Evolutionary conservation across 257 asterid species (phyloP).

Genomic region (Catharanthus roseus): DNA sequence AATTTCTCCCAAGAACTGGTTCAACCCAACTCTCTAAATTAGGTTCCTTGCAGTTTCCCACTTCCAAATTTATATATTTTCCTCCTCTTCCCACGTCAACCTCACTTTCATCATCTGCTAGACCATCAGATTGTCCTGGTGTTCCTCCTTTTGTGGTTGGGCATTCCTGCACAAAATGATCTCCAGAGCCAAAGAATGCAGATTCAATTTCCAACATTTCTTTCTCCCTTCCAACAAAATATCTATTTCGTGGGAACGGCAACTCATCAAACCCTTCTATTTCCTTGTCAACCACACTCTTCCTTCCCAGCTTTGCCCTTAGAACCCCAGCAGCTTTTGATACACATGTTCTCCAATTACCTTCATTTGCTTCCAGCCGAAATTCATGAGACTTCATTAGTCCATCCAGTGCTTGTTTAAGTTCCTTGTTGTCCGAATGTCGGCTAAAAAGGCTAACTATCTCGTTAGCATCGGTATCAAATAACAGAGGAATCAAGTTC

Average conservation of each 20-base stretch:
- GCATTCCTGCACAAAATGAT: constrained; percentile 44
- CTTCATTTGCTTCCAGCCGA: constrained; percentile 57
- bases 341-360: constrained; percentile 67
- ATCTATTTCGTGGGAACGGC: constrained; percentile 60
- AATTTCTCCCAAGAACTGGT: constrained; percentile 40
- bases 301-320: constrained; percentile 71
- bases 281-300: constrained; percentile 52
- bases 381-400: constrained; percentile 52
- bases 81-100: constrained; percentile 32
- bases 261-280: constrained; percentile 45
- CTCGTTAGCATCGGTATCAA: constrained; percentile 51
- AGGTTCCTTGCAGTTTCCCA: constrained; percentile 53
- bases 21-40: constrained; percentile 70
- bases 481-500: constrained; percentile 74
- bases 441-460: constrained; percentile 30
- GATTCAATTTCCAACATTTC: constrained; percentile 64
- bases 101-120: constrained; percentile 55
- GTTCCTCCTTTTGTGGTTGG: constrained; percentile 29
- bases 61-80: constrained; percentile 48
- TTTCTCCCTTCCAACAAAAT: constrained; percentile 65
- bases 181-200: constrained; percentile 62
- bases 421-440: constrained; percentile 48
- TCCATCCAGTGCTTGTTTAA: constrained; percentile 63
- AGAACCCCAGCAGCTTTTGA: constrained; percentile 53
- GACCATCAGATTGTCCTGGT: constrained; percentile 42